Conservation (phyloP, 2,329 filamentous ascomycete species). For the Westerdykella ornata region DNA sequence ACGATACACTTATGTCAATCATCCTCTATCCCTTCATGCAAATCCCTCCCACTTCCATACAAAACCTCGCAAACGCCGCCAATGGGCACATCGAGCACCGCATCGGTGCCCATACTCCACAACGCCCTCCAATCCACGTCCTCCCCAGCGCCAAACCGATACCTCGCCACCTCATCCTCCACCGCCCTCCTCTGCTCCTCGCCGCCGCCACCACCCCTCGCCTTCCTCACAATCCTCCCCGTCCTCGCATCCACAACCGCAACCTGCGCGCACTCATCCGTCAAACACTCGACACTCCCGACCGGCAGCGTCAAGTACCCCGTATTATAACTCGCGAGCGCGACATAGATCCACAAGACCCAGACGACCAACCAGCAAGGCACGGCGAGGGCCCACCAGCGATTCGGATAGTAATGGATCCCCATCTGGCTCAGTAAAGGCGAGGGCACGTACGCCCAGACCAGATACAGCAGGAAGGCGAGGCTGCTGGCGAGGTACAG, state of each 20-base stretch:
- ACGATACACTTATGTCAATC: no score
- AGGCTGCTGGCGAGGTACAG: conserved; percentile 85
- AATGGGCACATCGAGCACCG: conserved; percentile 92
- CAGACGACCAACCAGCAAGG: conserved; percentile 85
- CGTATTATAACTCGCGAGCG: conserved; percentile 83
- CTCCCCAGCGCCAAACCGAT: conserved; percentile 35
- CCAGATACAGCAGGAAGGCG: conserved; percentile 64
- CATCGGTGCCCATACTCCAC: conserved; percentile 92
- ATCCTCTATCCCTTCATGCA: neutral
- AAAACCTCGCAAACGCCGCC: conserved; percentile 92
- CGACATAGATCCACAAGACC: conserved; percentile 88
- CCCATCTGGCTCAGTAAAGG: conserved; percentile 88
- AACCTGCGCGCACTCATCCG: conserved; percentile 82
- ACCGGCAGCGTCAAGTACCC: conserved; percentile 79
- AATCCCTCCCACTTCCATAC: conserved; percentile 57
- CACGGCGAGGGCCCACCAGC: conserved; percentile 94
- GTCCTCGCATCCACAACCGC: conserved; percentile 66
- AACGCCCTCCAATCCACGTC: conserved; percentile 67
- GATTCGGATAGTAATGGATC: conserved; percentile 93
- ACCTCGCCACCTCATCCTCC: conserved; percentile 24
- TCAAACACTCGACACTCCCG: conserved; percentile 75
- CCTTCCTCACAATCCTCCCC: conserved; percentile 47
- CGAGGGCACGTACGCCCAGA: conserved; percentile 87
- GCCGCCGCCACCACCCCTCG: conserved; percentile 29
- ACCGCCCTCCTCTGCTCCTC: conserved; percentile 38